A percentile compares a stretch with the other conserved stretches of the same genome.
These are phyloP conservation scores for Echeveria elegans DNA, from an alignment of 164 flowering plant species.

Conservation along the genomic window DNA sequence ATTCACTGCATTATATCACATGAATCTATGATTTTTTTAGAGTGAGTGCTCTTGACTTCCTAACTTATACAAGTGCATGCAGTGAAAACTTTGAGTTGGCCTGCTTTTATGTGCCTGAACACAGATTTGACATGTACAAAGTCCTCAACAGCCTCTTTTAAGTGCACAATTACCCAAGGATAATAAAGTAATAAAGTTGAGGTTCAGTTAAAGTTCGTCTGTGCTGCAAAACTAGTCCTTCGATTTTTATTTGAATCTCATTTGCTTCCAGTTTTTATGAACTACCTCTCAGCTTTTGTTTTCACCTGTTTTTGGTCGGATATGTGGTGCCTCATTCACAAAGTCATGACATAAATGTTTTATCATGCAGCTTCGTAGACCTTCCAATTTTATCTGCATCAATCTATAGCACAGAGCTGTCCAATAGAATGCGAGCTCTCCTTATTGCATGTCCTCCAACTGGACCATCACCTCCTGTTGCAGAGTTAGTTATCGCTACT, in stretches of 20 bases:
- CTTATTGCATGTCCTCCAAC: slow-evolving; percentile 87
- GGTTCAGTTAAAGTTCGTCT: not conserved
- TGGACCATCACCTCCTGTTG: slow-evolving; percentile 76
- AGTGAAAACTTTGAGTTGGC: not conserved
- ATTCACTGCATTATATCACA: not conserved
- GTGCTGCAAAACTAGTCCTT: not conserved
- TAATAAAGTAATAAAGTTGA: too few relatives aligned
- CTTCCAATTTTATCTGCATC: slow-evolving; percentile 81
- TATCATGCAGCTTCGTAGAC: slow-evolving; percentile 63
- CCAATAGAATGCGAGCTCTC: slow-evolving; percentile 66
- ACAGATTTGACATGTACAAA: not conserved
- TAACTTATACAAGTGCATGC: not conserved
- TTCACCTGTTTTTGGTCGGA: not conserved
- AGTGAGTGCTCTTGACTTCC: not conserved
- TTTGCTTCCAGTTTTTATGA: not conserved
- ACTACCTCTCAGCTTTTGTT: not conserved
- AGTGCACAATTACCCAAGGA: not conserved
- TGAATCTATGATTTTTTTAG: not conserved
- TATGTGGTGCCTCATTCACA: not conserved
- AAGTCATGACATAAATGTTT: slow-evolving; percentile 2
- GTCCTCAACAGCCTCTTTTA: not conserved
- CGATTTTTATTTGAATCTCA: not conserved
- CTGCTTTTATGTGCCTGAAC: not conserved
- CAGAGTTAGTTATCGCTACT: slow-evolving; percentile 85
- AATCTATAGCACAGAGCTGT: slow-evolving; percentile 82